Conservation (phyloP, 23 red algal species). For the Cyanidioschyzon merolae region DNA sequence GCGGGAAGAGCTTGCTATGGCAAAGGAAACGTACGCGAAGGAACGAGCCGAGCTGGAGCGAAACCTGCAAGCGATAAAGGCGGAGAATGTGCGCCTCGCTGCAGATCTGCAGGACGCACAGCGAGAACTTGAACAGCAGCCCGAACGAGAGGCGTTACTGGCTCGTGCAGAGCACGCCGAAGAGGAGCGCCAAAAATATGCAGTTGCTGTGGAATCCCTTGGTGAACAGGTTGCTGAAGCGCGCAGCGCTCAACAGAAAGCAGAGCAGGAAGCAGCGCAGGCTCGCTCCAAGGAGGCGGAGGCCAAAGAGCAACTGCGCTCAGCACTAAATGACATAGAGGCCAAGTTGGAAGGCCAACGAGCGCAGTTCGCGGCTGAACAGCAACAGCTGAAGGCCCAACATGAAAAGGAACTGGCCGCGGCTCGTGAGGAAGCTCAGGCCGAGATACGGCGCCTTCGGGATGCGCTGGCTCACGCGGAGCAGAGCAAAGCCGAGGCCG, state of each 20-base stretch:
- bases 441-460: neutral
- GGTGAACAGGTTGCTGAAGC: slow-evolving; percentile 42
- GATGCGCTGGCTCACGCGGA: neutral
- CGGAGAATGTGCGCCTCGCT: slow-evolving; percentile 22
- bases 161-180: slow-evolving; percentile 36
- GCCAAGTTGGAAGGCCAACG: neutral
- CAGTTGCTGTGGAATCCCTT: slow-evolving; percentile 39
- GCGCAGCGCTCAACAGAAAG: slow-evolving; percentile 28
- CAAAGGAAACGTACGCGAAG: slow-evolving; percentile 24
- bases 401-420: neutral
- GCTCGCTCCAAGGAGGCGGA: slow-evolving; percentile 1
- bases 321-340: neutral
- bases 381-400: neutral
- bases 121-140: slow-evolving; percentile 28
- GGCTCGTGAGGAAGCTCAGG: neutral
- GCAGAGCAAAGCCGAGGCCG: neutral
- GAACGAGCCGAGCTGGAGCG: slow-evolving; percentile 11
- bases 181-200: slow-evolving; percentile 15
- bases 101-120: slow-evolving; percentile 31
- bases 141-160: slow-evolving; percentile 38
- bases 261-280: slow-evolving; percentile 11
- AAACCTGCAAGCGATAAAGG: slow-evolving; percentile 9
- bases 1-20: slow-evolving; percentile 21
- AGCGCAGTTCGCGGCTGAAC: neutral
- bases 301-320: neutral